phyloP scores from a whole-genome alignment of 116 monocot genomes.

The Zostera marina region DNA sequence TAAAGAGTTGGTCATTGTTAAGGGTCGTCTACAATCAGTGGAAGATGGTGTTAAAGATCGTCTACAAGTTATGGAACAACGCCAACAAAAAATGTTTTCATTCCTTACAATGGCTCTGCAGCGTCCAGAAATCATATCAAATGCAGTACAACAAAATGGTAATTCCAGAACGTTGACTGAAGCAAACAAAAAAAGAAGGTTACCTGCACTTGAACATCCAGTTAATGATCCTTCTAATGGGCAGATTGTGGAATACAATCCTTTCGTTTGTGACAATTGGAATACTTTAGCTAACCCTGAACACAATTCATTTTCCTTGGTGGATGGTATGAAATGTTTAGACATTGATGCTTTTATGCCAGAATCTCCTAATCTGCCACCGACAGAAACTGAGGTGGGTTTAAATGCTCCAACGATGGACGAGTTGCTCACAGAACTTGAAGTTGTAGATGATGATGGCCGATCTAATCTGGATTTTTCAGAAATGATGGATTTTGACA shows the following conservation, averaged over 20 bases:
- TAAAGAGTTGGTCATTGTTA: slow-evolving; percentile 11
- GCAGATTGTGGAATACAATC: slow-evolving; percentile 26
- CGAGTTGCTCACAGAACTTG: not conserved
- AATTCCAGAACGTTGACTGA: slow-evolving; percentile 16
- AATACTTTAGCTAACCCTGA: not conserved
- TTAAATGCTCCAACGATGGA: slow-evolving; percentile 3
- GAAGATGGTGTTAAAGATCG: slow-evolving; percentile 8
- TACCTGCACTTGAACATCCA: slow-evolving; percentile 22
- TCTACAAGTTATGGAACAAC: slow-evolving; percentile 49
- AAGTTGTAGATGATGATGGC: not conserved
- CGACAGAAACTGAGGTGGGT: not conserved
- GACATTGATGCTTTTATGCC: not conserved
- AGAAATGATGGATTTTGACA: slow-evolving; percentile 12
- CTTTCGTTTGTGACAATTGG: slow-evolving; percentile 8
- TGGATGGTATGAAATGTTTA: slow-evolving; percentile 3
- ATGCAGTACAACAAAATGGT: slow-evolving; percentile 34
- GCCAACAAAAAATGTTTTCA: slow-evolving; percentile 56
- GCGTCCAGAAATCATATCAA: slow-evolving; percentile 28
- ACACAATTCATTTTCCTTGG: slow-evolving; percentile 5
- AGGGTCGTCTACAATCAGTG: slow-evolving; percentile 12
- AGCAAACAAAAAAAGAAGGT: slow-evolving; percentile 32
- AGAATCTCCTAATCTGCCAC: no score
- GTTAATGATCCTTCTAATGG: slow-evolving; percentile 13
- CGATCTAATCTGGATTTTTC: slow-evolving; percentile 3
- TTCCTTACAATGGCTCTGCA: slow-evolving; percentile 56